Evolutionary conservation across 768 basidiomycete genomes (phyloP), one percentile per base, ranked within the genome.

Genomic region (Lyophyllum atratum): DNA sequence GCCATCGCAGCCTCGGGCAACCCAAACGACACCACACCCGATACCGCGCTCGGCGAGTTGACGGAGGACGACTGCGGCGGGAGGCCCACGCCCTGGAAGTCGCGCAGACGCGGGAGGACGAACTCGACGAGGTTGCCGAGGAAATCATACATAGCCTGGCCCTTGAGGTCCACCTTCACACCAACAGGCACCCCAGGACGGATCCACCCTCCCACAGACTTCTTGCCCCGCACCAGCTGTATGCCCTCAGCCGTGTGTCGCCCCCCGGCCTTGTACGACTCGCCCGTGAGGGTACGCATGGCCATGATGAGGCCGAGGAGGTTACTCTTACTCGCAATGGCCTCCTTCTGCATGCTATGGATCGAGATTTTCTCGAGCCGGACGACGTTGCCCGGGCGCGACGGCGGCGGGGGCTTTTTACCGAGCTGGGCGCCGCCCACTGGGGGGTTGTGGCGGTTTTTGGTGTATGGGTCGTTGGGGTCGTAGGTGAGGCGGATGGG

Each of bases 81-180:
- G 19, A 99, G 76, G 4, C 84, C 70, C 61, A 99, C 68, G 26
- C 96, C 97, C 11, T 80, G 78, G 76, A 94, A 99, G 66, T 98
- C 95, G 66, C 95, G 85, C 51, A 97, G 72, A 21, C 96, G 86
- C 1, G 96, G 96, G n/a, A 98, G 76, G 56, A 99, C 96, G 67
- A 98, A 97, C 67, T 98, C 94, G 65, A 87, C 85, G 64, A 99
- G 82, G 8, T 85, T 87, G 55, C 85, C 85, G 55, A 98, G 77
- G 73, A 98, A 98, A 64, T 93, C 90, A 77, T 93, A 98, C 95
- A 98, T 98, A 63, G 88, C 85, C 47, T 90, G 86, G 14, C 95
- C 95, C 68, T 85, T 87, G 63, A 99, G 74, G 69, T 92, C 92
- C 58, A 98, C 93, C 76, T 95, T 95, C 61, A 84, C 93, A 58